Evolutionary conservation across 202 grass and related monocot species (phyloP), one percentile per base, ranked within the genome.

Genomic region (Tripidium arundinaceum): DNA sequence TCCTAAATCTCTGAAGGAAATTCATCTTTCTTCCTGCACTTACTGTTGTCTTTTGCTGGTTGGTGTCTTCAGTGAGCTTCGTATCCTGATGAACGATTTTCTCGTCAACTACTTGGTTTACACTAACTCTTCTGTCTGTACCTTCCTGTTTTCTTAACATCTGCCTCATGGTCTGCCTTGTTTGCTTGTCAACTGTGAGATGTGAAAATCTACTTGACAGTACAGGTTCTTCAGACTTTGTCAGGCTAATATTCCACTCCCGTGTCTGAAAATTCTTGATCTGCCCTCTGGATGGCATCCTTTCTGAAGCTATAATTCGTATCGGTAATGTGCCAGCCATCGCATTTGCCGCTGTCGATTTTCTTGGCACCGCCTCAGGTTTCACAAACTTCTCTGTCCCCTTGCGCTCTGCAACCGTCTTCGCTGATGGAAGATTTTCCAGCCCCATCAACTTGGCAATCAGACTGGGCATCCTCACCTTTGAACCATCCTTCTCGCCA

Each of bases 391-490:
- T 91, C 62, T 86, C 78, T 45, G 69, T 65, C 13, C 69, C 80
- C 75, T 81, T 83, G 52, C 27, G 87, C 52, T 88, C 74, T 18
- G n/a, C 61, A 1, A 11, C 81, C 19, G 13, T 36, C 73, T 85
- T 91, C 0, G 65, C 24, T 0, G 84, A 86, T 4, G 96, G 96
- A 70, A 93, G 81, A 18, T 93, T 90, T 8, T 99, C 96, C 46
- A 99, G 72, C 5, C 96, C 96, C 96, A 99, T 99, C 66, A 99
- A 84, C 87, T 90, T 94, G 73, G 96, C 96, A 75, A 99, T 84
- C 69, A 95, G 82, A 64, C 55, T 89, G 22, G 96, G 86, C 83
- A 88, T 91, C 80, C 92, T 88, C 78, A 91, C 80, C 64, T 90
- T 99, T 38, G 80, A 85, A 61, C 66, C 55, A 71, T 62, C 86